Base-by-base conservation (phyloP, 2,329 filamentous ascomycete genomes). In the Pezicula rhizophila region DNA sequence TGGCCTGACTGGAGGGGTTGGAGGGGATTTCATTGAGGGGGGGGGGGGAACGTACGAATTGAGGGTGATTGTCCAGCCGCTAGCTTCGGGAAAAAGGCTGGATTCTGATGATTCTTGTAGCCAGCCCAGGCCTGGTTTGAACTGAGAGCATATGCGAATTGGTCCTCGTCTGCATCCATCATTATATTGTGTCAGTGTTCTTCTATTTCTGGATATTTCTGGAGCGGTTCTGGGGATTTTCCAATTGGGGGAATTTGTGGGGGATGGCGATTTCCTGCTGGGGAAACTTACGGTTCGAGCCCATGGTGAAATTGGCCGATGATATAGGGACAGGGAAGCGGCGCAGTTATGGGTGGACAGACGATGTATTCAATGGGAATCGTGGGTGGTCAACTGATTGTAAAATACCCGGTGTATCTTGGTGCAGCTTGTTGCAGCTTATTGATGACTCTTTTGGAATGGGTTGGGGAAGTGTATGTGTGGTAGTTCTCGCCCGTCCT, bases 111-210 rank as follows among this genome's bases (percentile, higher is more conserved):
- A 44, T 75, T 68, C 56, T 82, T 83, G 58, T 83, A 79, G 50
- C 76, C 72, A 34, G 84, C 82, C 84, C 85, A 91, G 56, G 81
- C 74, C 56, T 80, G 78, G 71, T 90, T 90, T 59, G 77, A 80
- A 68, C 77, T 76, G 59, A 90, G 68, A 52, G 82, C 80, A 61
- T 78, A 77, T 57, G 77, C 70, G 61, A 84, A 83, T 52, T 73
- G 70, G 67, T 85, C 80, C 72, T 74, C 70, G 5, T 37, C 18
- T 34, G 28, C 31, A 12, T 35, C 18, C 15, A 18, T 18, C 12
- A 28, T n/a, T 12, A 18, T 11, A 45, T 25, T 25, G 20, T 37
- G 18, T 45, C 11, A 33, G 25, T 18, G 6, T 5, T 23, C 23
- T 5, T 23, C 23, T 23, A 23, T 23, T 23, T 23, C 23, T 23